Percentiles rank a stretch among this genome's conserved stretches.
These are phyloP conservation scores for Jatropha curcas DNA, from an alignment of 345 rosid genomes.

Conservation along the genomic window DNA sequence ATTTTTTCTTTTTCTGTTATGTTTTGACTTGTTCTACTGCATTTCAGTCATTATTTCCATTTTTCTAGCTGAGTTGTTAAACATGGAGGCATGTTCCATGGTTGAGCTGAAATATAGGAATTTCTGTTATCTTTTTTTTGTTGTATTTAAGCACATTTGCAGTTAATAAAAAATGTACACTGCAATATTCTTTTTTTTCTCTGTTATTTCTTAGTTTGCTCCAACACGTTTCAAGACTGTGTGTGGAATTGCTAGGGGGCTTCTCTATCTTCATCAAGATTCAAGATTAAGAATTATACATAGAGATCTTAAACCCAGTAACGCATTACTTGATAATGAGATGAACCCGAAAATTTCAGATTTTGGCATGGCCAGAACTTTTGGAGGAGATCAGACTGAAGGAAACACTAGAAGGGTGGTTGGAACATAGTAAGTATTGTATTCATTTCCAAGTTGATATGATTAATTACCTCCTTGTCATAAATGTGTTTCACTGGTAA, in stretches of 20 bases:
- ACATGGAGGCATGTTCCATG: too few species aligned
- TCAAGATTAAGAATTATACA: constrained; percentile 41
- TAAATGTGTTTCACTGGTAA: neutral
- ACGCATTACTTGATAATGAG: constrained; percentile 33
- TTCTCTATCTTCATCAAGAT: constrained; percentile 48
- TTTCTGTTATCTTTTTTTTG: too few species aligned
- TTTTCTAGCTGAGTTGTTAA: too few species aligned
- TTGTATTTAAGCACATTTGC: too few species aligned
- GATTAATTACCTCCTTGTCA: neutral
- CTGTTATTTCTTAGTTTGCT: constrained; percentile 33
- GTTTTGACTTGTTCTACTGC: too few species aligned
- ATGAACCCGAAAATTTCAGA: constrained; percentile 24
- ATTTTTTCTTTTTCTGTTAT: too few species aligned
- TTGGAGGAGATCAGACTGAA: neutral
- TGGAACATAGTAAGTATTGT: constrained; percentile 7
- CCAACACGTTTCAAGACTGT: constrained; percentile 32
- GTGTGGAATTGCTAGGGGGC: constrained; percentile 41
- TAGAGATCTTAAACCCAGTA: constrained; percentile 40
- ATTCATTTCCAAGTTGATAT: neutral
- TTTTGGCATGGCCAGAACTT: constrained; percentile 16
- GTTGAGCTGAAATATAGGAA: too few species aligned
- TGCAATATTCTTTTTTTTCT: neutral
- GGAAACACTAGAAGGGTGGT: constrained; percentile 14
- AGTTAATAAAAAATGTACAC: too few species aligned
- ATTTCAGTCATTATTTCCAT: too few species aligned